Percentiles rank a stretch among this genome's conserved stretches.
Evolutionary conservation across 441 rosid genomes (phyloP).

Genomic region (Pelargonium fulgidum): DNA sequence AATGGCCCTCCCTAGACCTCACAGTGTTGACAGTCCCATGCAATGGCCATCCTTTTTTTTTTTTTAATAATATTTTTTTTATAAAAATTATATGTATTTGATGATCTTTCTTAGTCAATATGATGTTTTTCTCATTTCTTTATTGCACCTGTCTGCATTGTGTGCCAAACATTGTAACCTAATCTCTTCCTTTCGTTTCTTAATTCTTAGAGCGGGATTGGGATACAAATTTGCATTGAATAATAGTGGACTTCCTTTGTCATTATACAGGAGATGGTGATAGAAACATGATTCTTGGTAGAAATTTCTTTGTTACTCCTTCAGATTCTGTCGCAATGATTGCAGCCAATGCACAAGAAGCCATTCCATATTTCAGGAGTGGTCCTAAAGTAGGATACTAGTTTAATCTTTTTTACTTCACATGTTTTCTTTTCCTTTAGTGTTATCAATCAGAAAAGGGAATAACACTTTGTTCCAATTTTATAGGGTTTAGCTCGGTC

Average conservation of each 20-base stretch:
- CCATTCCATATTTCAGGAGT: conserved; percentile 70
- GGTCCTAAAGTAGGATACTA: conserved; percentile 61
- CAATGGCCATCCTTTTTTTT: too few relatives aligned
- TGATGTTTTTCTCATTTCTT: too few relatives aligned
- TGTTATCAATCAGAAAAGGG: conserved; percentile 5
- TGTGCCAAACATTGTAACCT: not conserved
- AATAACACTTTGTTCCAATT: conserved; percentile 17
- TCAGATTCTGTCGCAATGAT: conserved; percentile 92
- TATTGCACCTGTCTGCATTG: too few relatives aligned
- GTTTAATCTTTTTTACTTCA: conserved; percentile 12
- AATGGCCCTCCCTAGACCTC: too few relatives aligned
- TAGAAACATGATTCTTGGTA: conserved; percentile 93
- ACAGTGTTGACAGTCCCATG: too few relatives aligned
- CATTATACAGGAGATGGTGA: conserved; percentile 75
- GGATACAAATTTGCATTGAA: conserved; percentile 4
- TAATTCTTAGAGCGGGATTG: not conserved
- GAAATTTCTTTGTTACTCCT: conserved; percentile 77
- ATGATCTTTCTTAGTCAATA: too few relatives aligned
- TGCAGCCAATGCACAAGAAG: conserved; percentile 83
- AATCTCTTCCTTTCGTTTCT: not conserved
- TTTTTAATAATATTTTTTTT: too few relatives aligned
- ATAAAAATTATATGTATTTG: too few relatives aligned
- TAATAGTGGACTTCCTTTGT: conserved; percentile 5
- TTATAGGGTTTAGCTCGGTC: conserved; percentile 88
- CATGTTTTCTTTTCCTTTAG: not conserved